Conservation (phyloP, 768 basidiomycete species). For the Clitopilus hobsonii region DNA sequence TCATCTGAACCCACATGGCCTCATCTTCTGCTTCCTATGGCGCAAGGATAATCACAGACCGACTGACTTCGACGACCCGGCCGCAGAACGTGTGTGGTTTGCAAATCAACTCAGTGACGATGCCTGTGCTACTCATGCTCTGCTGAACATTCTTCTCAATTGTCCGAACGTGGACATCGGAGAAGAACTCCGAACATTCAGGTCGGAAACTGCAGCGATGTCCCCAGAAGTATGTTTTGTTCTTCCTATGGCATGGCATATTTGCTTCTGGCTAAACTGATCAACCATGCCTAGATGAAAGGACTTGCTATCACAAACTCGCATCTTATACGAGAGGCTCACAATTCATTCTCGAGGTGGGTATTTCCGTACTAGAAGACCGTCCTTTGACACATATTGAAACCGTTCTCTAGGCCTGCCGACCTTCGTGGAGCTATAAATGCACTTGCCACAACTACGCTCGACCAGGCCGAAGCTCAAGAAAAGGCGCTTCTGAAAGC, state of each 20-base stretch:
- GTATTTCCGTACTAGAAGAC: conserved; percentile 9
- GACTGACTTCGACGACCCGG: conserved; percentile 46
- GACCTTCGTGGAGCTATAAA: conserved; percentile 53
- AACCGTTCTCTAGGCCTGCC: conserved; percentile 38
- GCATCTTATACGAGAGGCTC: conserved; percentile 46
- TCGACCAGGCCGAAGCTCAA: conserved; percentile 36
- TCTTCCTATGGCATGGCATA: conserved; percentile 2
- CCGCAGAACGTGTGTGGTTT: conserved; percentile 58
- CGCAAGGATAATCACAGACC: conserved; percentile 41
- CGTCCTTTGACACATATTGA: conserved; percentile 3
- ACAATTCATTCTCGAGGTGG: conserved; percentile 59
- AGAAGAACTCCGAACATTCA: conserved; percentile 36
- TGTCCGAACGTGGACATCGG: conserved; percentile 49
- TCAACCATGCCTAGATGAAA: conserved; percentile 45
- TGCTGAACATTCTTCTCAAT: conserved; percentile 58
- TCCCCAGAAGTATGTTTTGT: conserved; percentile 45
- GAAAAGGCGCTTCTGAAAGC: conserved; percentile 17
- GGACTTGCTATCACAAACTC: conserved; percentile 59
- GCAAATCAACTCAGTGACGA: conserved; percentile 66
- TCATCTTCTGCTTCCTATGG: conserved; percentile 64
- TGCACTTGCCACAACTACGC: conserved; percentile 37
- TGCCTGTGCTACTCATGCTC: conserved; percentile 59
- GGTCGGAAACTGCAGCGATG: conserved; percentile 49
- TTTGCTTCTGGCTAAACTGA: not conserved
- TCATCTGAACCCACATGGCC: conserved; percentile 51